Conservation (phyloP, 331 rosid genomes). For the Spiraea crenata region DNA sequence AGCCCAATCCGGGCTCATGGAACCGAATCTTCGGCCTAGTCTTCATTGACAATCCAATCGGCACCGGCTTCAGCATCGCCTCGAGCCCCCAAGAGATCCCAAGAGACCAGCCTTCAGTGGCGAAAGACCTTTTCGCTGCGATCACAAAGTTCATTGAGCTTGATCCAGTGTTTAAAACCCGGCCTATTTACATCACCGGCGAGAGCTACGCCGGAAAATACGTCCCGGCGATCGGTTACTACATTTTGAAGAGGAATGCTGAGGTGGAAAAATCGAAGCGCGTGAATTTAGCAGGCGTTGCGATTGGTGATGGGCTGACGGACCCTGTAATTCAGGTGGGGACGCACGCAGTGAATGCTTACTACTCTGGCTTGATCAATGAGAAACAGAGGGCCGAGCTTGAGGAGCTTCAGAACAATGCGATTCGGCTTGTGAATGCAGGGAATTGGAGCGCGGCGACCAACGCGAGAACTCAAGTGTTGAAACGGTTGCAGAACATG, state of each 20-base stretch:
- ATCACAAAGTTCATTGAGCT: conserved; percentile 47
- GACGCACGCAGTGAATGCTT: conserved; percentile 52
- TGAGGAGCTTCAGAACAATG: conserved; percentile 45
- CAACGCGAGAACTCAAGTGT: conserved; percentile 17
- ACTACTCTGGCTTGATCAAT: conserved; percentile 53
- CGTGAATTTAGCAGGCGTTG: conserved; percentile 55
- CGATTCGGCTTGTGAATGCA: conserved; percentile 26
- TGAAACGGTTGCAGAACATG: conserved; percentile 32
- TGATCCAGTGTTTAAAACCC: conserved; percentile 36
- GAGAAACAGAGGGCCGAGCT: conserved; percentile 51
- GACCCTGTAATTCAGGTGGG: conserved; percentile 48
- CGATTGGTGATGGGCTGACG: conserved; percentile 60
- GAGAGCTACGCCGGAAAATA: conserved; percentile 67
- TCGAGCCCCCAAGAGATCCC: conserved; percentile 45
- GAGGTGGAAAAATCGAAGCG: conserved; percentile 20
- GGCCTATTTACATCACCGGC: conserved; percentile 60
- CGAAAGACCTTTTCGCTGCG: conserved; percentile 48
- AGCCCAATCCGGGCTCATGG: conserved; percentile 56
- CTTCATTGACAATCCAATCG: conserved; percentile 66
- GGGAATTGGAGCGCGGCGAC: conserved; percentile 55
- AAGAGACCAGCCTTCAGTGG: conserved; percentile 38
- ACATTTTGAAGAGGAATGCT: conserved; percentile 44
- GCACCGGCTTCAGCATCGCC: conserved; percentile 65
- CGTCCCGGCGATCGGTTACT: conserved; percentile 52
- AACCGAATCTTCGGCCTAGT: conserved; percentile 54